Evolutionary conservation across 2,329 filamentous ascomycete species (phyloP), one percentile per base, ranked within the genome.

Genomic region (Paraconiothyrium sp.): DNA sequence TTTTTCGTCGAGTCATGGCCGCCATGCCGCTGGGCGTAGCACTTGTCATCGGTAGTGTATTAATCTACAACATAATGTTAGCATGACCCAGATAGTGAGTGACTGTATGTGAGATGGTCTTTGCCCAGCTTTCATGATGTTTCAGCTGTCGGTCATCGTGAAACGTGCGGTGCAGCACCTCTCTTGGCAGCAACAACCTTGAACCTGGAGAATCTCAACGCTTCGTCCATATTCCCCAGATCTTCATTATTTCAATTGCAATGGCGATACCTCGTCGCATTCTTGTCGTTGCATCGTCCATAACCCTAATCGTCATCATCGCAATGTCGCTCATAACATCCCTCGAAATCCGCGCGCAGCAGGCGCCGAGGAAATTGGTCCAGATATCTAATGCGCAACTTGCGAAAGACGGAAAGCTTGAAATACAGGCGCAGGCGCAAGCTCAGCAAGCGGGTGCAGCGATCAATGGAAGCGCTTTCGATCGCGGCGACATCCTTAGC

Each of bases 381-480:
- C 72, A 71, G 47, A 60, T 76, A 24, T 47, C 51, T 1, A 47
- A 68, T n/a, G 73, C 72, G 27, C 73, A 76, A 61, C 72, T 69
- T 7, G 70, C 69, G 43, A 71, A 70, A 56, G 49, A 68, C 6
- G 64, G 60, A 22, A 60, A 68, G 27, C 62, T 60, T 3, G 66
- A 70, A 14, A 16, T 16, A 9, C 39, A 41, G 20, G 43, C 20
- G 43, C 43, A 46, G 20, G 59, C 60, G 4, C 44, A 68, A 16
- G 47, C 22, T 7, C 48, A 72, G n/a, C 52, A 65, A 32, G 67
- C 57, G 30, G 72, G 75, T 43, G 74, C 66, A 16, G 62, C 63
- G 2, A 58, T 76, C 22, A 75, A 77, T 49, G 71, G 70, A 5
- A 72, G 73, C 0, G 69, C 60, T 2, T 71, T 75, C 59, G 70